These are phyloP conservation scores for Termitomyces sp. DNA, from an alignment of 768 basidiomycete species.

Conservation along the genomic window DNA sequence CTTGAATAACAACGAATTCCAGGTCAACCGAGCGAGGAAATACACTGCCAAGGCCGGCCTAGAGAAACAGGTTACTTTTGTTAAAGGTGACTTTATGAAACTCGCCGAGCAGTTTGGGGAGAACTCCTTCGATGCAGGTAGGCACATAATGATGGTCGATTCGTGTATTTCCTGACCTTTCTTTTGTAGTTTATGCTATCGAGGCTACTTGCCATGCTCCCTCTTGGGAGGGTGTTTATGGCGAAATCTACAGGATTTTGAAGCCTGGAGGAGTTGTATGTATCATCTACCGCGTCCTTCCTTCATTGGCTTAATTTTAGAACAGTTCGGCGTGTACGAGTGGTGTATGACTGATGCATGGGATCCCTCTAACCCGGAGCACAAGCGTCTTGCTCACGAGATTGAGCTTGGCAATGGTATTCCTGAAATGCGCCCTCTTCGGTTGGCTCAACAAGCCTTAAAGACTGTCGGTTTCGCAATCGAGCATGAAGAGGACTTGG, in stretches of 20 bases:
- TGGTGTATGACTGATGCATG: slow-evolving; percentile 98
- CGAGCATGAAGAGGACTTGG: slow-evolving; percentile 91
- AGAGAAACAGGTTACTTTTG: slow-evolving; percentile 74
- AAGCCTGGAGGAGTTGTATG: slow-evolving; percentile 94
- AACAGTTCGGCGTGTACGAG: slow-evolving; percentile 95
- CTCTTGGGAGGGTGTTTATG: slow-evolving; percentile 92
- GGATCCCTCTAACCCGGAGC: slow-evolving; percentile 81
- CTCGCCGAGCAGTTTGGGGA: slow-evolving; percentile 88
- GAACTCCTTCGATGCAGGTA: slow-evolving; percentile 92
- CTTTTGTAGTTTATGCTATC: slow-evolving; percentile 82
- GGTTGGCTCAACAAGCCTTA: slow-evolving; percentile 71
- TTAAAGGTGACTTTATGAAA: slow-evolving; percentile 97
- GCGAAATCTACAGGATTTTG: slow-evolving; percentile 87
- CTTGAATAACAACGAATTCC: slow-evolving; percentile 96
- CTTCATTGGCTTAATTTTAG: slow-evolving; percentile 4
- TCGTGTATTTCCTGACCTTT: slow-evolving; percentile 4
- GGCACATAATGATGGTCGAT: slow-evolving; percentile 21
- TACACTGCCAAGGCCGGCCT: slow-evolving; percentile 81
- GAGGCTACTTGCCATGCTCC: slow-evolving; percentile 98
- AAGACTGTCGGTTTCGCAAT: slow-evolving; percentile 83
- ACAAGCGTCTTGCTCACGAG: slow-evolving; percentile 88
- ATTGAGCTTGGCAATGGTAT: slow-evolving; percentile 97
- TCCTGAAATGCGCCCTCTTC: slow-evolving; percentile 89
- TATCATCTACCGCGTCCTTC: slow-evolving; percentile 15
- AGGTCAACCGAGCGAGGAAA: slow-evolving; percentile 79